Base-by-base conservation (phyloP, 768 basidiomycete genomes). In the Phanerodontia chrysosporium region DNA sequence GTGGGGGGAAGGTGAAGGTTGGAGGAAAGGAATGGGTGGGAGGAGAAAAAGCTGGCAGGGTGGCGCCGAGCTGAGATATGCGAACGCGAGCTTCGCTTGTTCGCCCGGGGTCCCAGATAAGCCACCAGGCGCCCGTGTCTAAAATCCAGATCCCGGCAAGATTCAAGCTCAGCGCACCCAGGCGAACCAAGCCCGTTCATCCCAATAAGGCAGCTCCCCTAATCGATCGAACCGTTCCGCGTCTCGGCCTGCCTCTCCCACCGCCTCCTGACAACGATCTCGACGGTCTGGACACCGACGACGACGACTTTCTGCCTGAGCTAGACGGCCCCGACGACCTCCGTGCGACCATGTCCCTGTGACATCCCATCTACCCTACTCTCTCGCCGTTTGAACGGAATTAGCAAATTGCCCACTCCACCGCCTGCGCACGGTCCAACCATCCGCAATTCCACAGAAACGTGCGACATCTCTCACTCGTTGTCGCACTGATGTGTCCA, bases 1-100 rank as follows among this genome's bases (percentile, higher is more conserved):
- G n/a, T n/a, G n/a, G n/a, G n/a, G 35, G 35, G 52, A 25, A 12
- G 52, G 52, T 53, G 52, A 21, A 25, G 21, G 52, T 36, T 24
- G 52, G 21, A 22, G 35, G 35, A 39, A 53, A 32, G 52, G 32
- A 42, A 32, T 13, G 10, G 51, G 52, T 3, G 36, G 24, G 52
- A 53, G 36, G 35, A 49, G 32, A 48, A 54, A 51, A 59, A 45
- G 27, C 30, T 16, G 3, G 18, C 32, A 14, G 12, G 55, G 51
- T 48, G 51, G 58, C 58, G 58, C 51, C 44, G 25, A 52, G 58
- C 22, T 22, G 16, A 45, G 55, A 56, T 56, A 56, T 56, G 42
- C 12, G 39, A 42, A 42, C 39, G 39, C 39, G 39, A 45, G 28
- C 32, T 32, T 52, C 27, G 28, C 5, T n/a, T 22, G 13, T 53